Evolutionary conservation across 1,139 yeast genomes (phyloP).

Genomic region (Taphrina sp.): DNA sequence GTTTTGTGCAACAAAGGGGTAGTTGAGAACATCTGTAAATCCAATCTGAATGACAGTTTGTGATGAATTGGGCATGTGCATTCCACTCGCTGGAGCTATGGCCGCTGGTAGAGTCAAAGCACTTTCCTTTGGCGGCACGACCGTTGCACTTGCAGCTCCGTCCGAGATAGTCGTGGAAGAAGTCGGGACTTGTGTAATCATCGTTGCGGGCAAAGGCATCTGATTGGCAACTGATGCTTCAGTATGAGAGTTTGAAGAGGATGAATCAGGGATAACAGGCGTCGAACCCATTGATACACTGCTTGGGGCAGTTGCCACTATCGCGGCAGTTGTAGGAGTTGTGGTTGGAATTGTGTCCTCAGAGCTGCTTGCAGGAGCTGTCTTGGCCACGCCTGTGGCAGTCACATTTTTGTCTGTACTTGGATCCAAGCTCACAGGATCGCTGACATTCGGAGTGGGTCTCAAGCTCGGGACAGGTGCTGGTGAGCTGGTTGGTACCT

Average conservation of each 20-base stretch:
- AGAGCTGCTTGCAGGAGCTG: not conserved
- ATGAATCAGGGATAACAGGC: no score
- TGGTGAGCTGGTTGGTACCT: no score
- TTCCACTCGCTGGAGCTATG: slow-evolving; percentile 46
- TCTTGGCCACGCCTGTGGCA: not conserved
- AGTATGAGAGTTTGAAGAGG: no score
- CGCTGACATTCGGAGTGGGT: no score
- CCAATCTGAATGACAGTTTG: slow-evolving; percentile 46
- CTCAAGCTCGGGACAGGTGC: no score
- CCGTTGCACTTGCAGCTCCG: not conserved
- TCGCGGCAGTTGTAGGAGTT: not conserved
- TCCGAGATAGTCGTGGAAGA: not conserved
- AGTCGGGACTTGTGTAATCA: not conserved
- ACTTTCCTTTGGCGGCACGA: no score
- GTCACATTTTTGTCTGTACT: no score
- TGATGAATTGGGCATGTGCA: slow-evolving; percentile 42
- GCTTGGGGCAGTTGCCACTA: not conserved
- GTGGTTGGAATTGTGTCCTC: not conserved
- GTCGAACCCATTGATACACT: not conserved
- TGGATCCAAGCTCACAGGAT: no score
- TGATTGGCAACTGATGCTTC: no score
- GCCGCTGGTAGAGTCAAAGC: slow-evolving; percentile 45
- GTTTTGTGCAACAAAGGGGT: slow-evolving; percentile 47
- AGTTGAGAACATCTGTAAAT: slow-evolving; percentile 47
- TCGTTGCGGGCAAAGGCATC: not conserved